These are phyloP conservation scores for Pseudogymnoascus sp. DNA, from an alignment of 2,329 filamentous ascomycete genomes.

Conservation along the genomic window DNA sequence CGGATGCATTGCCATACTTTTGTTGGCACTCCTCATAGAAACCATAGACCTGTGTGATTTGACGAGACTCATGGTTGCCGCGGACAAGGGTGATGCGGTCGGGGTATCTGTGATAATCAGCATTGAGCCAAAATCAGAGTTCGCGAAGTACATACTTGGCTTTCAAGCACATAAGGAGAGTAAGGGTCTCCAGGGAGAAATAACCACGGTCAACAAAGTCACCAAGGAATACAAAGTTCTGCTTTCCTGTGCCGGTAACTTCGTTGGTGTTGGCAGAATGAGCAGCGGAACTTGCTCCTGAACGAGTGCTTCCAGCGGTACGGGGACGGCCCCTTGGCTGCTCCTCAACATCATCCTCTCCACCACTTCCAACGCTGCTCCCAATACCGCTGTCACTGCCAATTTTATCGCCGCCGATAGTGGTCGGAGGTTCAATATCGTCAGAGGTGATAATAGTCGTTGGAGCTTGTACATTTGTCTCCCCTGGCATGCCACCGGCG, in stretches of 20 bases:
- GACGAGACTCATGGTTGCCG: conserved; percentile 68
- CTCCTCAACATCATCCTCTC: conserved; percentile 43
- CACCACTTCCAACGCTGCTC: conserved; percentile 42
- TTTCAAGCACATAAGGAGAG: conserved; percentile 63
- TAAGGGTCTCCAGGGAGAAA: conserved; percentile 67
- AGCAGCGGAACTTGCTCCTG: conserved; percentile 33
- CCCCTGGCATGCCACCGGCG: conserved; percentile 90
- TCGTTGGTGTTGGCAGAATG: conserved; percentile 32
- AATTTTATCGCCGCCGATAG: conserved; percentile 57
- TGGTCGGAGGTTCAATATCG: conserved; percentile 89
- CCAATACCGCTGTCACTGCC: conserved; percentile 48
- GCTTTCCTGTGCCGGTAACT: conserved; percentile 45
- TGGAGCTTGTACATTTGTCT: conserved; percentile 61
- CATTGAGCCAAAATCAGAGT: background rate
- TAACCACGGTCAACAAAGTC: conserved; percentile 70
- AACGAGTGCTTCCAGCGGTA: conserved; percentile 34
- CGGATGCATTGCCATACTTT: conserved; percentile 69
- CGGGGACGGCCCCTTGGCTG: conserved; percentile 39
- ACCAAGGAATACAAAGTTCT: conserved; percentile 65
- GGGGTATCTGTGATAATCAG: conserved; percentile 46
- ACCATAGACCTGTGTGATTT: conserved; percentile 71
- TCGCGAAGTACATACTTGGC: conserved; percentile 47
- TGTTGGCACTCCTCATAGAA: conserved; percentile 73
- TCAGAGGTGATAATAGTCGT: conserved; percentile 76
- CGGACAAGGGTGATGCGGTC: conserved; percentile 65